Evolutionary conservation across 176 grass and related monocot species (phyloP).

Genomic region (Puccinellia tenuiflora): DNA sequence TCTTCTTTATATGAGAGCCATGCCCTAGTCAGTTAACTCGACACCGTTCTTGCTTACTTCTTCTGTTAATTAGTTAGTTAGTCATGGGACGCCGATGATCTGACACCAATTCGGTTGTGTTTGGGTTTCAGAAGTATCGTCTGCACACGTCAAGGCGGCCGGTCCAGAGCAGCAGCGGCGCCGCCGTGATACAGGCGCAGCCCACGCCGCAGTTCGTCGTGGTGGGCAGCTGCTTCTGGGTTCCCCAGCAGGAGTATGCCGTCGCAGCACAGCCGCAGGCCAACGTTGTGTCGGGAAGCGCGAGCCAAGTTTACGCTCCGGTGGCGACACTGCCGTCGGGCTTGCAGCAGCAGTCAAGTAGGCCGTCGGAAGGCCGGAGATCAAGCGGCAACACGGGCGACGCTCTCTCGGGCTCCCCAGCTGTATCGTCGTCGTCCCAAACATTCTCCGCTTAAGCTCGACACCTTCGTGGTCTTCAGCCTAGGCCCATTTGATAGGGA

Average conservation of each 20-base stretch:
- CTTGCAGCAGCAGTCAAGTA: neutral
- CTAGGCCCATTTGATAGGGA: neutral
- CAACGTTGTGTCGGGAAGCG: neutral
- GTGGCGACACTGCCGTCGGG: slow-evolving; percentile 22
- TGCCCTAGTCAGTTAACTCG: neutral
- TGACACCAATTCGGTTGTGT: neutral
- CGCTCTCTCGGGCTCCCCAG: slow-evolving; percentile 23
- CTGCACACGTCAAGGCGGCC: slow-evolving; percentile 52
- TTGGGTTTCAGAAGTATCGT: slow-evolving; percentile 53
- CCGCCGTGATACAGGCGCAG: neutral
- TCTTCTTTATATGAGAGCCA: neutral
- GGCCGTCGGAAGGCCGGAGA: slow-evolving; percentile 3
- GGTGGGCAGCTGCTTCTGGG: slow-evolving; percentile 47
- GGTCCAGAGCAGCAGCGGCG: slow-evolving; percentile 12
- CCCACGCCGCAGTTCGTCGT: slow-evolving; percentile 40
- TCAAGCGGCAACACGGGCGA: slow-evolving; percentile 4
- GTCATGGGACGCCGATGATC: neutral
- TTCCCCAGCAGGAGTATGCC: slow-evolving; percentile 37
- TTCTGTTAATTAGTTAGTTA: neutral
- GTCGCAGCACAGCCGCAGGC: slow-evolving; percentile 7
- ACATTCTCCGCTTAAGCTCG: slow-evolving; percentile 25
- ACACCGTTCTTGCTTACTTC: neutral
- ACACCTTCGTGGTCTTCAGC: neutral
- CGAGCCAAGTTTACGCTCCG: slow-evolving; percentile 28
- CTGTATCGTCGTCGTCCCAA: slow-evolving; percentile 45